Evolutionary conservation across 164 flowering plant species (phyloP), one percentile per base, ranked within the genome.

Genomic region (Magnolia sinica): DNA sequence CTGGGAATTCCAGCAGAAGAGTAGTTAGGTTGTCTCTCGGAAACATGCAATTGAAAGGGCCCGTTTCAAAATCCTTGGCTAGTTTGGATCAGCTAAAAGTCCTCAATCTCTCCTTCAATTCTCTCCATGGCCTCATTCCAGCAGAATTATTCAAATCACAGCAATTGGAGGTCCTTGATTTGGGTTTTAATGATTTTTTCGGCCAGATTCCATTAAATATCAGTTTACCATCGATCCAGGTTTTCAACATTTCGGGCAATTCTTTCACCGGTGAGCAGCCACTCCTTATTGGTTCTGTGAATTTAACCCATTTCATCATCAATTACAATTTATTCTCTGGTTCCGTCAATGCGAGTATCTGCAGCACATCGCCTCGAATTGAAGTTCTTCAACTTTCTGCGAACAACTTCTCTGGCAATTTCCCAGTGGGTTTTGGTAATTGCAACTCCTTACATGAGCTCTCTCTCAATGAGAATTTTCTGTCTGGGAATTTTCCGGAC

Each of bases 101-200:
- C 50, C 90, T 93, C 70, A 82, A 90, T 84, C 91, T 93, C 71
- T 93, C 98, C 1, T n/a, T 68, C 74, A 91, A 93, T 83, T 78
- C 68, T 71, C 86, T 93, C 0, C 78, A 79, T 63, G 94, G 89
- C 73, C 82, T 9, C 67, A 73, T 90, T 74, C 96, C 95, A 0
- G 13, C 20, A 10, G 85, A 86, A 63, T 61, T 93, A 50, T 91
- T 93, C 0, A 85, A 80, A n/a, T 80, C 89, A 88, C 78, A 81
- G 85, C 80, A 76, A 70, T 82, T 93, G 37, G 80, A 86, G 77
- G 80, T 84, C 83, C 87, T 93, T 84, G 94, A 92, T 86, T 79
- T 92, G 74, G 90, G 92, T 85, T 73, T 86, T 64, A 92, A 92
- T 81, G 31, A 45, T 81, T 74, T 92, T 8, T 55, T 71, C 13